Conservation (phyloP, 1,284 basidiomycete species). For the Ceratobasidium sp. region DNA sequence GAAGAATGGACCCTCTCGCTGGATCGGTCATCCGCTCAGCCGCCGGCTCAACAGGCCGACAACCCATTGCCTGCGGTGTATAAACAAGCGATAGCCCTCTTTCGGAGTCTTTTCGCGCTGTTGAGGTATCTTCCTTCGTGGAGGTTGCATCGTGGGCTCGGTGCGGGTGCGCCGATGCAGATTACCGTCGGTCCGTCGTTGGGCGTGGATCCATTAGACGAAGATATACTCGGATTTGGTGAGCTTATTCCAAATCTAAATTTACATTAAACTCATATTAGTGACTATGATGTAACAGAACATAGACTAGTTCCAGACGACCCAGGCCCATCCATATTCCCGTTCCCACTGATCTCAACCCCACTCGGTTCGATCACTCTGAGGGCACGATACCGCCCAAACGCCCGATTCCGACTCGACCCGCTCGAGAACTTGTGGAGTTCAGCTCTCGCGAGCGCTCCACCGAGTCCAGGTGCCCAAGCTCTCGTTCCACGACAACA, state of each 20-base stretch:
- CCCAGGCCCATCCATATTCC: slow-evolving; percentile 63
- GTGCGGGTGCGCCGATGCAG: slow-evolving; percentile 54
- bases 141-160: slow-evolving; percentile 74
- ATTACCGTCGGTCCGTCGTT: slow-evolving; percentile 44
- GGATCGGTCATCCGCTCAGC: no score
- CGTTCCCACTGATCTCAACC: slow-evolving; percentile 75
- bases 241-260: slow-evolving; percentile 10
- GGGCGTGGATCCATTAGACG: slow-evolving; percentile 25
- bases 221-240: slow-evolving; percentile 48
- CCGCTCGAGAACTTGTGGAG: slow-evolving; percentile 80
- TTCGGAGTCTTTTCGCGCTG: slow-evolving; percentile 79
- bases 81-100: slow-evolving; percentile 84
- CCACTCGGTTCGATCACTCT: slow-evolving; percentile 75
- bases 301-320: slow-evolving; percentile 61
- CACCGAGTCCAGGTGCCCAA: slow-evolving; percentile 21
- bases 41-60: no score
- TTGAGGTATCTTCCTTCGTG: slow-evolving; percentile 79
- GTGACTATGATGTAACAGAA: slow-evolving; percentile 55
- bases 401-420: slow-evolving; percentile 78
- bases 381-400: slow-evolving; percentile 72
- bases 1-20: no score
- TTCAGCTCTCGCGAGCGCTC: slow-evolving; percentile 65
- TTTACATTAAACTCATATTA: slow-evolving; percentile 19
- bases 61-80: slow-evolving; percentile 62
- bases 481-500: neutral